Conservation (phyloP, 2,329 filamentous ascomycete genomes). For the Exophiala oligosperma region DNA sequence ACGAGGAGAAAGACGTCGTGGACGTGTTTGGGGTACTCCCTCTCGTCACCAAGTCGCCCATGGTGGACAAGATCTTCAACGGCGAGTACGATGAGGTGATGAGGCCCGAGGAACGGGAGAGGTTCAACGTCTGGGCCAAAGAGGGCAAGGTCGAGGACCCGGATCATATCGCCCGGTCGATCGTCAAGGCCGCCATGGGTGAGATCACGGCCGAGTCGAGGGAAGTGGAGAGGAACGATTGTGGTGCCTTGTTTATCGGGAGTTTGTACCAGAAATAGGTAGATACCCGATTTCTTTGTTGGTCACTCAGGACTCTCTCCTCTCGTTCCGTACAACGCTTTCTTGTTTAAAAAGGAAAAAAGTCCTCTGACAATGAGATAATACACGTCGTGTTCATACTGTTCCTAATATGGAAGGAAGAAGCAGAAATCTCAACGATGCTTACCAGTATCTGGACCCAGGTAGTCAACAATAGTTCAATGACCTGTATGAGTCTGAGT, state of each 20-base stretch:
- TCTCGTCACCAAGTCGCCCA: slow-evolving; percentile 5
- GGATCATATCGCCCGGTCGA: slow-evolving; percentile 1
- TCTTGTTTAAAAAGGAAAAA: too few species aligned
- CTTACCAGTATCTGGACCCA: too few species aligned
- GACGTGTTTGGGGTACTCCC: slow-evolving; percentile 5
- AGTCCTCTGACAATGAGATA: too few species aligned
- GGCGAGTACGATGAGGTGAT: slow-evolving; percentile 6
- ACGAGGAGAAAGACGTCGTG: neutral
- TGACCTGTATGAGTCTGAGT: too few species aligned
- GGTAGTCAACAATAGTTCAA: too few species aligned
- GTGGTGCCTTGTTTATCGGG: slow-evolving; percentile 7
- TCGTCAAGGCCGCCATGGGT: slow-evolving; percentile 4
- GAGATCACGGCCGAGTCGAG: slow-evolving; percentile 2
- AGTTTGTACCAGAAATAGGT: slow-evolving; percentile 6
- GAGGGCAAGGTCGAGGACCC: slow-evolving; percentile 5
- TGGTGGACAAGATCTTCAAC: slow-evolving; percentile 9
- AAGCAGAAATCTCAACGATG: too few species aligned
- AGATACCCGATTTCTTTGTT: neutral
- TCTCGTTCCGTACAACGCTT: neutral
- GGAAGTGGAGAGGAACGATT: slow-evolving; percentile 7
- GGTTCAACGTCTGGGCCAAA: slow-evolving; percentile 4
- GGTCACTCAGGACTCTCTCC: neutral
- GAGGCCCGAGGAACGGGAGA: slow-evolving; percentile 2
- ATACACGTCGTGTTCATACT: too few species aligned
- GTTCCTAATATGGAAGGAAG: too few species aligned